Evolutionary conservation across 2,329 filamentous ascomycete species (phyloP).

Genomic region (Paecilomyces formosus): DNA sequence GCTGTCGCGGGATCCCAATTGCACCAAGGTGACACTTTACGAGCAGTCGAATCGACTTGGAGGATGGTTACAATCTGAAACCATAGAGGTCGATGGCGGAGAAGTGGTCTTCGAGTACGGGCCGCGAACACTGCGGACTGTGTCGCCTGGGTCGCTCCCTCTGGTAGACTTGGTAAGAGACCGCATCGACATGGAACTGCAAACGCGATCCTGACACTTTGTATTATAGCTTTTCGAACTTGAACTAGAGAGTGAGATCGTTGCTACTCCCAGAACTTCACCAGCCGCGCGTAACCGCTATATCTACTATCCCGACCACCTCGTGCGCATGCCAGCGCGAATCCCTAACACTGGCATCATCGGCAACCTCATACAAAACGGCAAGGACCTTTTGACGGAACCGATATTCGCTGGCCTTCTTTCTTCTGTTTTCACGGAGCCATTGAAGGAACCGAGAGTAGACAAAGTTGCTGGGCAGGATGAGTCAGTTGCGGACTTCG

Average conservation of each 20-base stretch:
- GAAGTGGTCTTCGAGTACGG: slow-evolving; percentile 74
- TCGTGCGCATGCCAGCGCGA: slow-evolving; percentile 55
- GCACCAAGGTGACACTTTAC: slow-evolving; percentile 69
- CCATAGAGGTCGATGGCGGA: slow-evolving; percentile 50
- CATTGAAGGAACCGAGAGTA: slow-evolving; percentile 23
- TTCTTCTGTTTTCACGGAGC: slow-evolving; percentile 24
- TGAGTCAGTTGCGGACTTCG: slow-evolving; percentile 64
- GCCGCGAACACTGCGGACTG: slow-evolving; percentile 64
- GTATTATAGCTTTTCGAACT: slow-evolving; percentile 49
- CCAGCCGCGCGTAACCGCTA: slow-evolving; percentile 59
- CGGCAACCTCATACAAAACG: slow-evolving; percentile 20
- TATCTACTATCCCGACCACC: slow-evolving; percentile 80
- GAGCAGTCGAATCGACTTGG: slow-evolving; percentile 65
- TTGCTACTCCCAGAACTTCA: slow-evolving; percentile 45
- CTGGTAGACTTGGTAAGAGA: slow-evolving; percentile 60
- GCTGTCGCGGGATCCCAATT: slow-evolving; percentile 60
- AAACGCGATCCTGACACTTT: background rate
- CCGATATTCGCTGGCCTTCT: slow-evolving; percentile 48
- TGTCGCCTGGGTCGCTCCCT: slow-evolving; percentile 52
- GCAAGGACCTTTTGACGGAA: slow-evolving; percentile 40
- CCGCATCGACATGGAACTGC: slow-evolving; percentile 4
- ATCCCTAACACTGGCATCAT: slow-evolving; percentile 15
- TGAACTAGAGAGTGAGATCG: slow-evolving; percentile 48
- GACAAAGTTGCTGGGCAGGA: slow-evolving; percentile 41
- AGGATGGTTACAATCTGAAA: slow-evolving; percentile 73